A percentile compares a stretch with the other conserved stretches of the same genome.
phyloP scores from a whole-genome alignment of 352 stramenopile genomes.

The Pythium guiyangense region DNA sequence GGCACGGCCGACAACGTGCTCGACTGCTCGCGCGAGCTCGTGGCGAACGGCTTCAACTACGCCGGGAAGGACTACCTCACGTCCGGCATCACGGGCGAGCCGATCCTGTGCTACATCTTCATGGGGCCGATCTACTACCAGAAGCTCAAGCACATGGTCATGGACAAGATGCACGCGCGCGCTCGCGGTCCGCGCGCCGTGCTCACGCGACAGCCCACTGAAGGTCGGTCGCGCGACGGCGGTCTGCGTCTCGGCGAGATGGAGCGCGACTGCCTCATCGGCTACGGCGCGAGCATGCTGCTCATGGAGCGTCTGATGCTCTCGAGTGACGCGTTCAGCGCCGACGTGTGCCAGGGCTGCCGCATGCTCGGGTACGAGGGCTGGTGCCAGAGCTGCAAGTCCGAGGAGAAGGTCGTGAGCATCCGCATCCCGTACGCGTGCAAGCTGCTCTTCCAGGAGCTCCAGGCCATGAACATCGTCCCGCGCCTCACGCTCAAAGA shows the following conservation, averaged over 20 bases:
- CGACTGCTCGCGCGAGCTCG: slow-evolving; percentile 91
- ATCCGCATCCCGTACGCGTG: slow-evolving; percentile 99
- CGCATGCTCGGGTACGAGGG: slow-evolving; percentile 96
- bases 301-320: slow-evolving; percentile 99
- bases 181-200: slow-evolving; percentile 92
- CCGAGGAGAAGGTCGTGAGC: slow-evolving; percentile 95
- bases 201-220: slow-evolving; percentile 98
- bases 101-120: slow-evolving; percentile 99
- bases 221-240: slow-evolving; percentile 97
- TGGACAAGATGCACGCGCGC: slow-evolving; percentile 99
- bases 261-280: slow-evolving; percentile 99
- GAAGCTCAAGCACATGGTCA: slow-evolving; percentile 99
- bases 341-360: slow-evolving; percentile 97
- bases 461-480: slow-evolving; percentile 99
- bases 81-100: slow-evolving; percentile 93
- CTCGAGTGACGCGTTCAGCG: slow-evolving; percentile 98
- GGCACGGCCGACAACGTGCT: slow-evolving; percentile 93
- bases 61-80: slow-evolving; percentile 97
- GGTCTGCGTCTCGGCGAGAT: slow-evolving; percentile 99
- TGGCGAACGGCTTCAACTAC: slow-evolving; percentile 98
- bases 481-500: slow-evolving; percentile 96
- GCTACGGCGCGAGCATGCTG: slow-evolving; percentile 98
- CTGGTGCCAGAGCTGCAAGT: slow-evolving; percentile 99
- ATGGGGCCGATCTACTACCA: slow-evolving; percentile 99
- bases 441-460: slow-evolving; percentile 98